These are phyloP conservation scores for Protomyces lactucae-debilis DNA, from an alignment of 1,139 yeast species.

Conservation along the genomic window DNA sequence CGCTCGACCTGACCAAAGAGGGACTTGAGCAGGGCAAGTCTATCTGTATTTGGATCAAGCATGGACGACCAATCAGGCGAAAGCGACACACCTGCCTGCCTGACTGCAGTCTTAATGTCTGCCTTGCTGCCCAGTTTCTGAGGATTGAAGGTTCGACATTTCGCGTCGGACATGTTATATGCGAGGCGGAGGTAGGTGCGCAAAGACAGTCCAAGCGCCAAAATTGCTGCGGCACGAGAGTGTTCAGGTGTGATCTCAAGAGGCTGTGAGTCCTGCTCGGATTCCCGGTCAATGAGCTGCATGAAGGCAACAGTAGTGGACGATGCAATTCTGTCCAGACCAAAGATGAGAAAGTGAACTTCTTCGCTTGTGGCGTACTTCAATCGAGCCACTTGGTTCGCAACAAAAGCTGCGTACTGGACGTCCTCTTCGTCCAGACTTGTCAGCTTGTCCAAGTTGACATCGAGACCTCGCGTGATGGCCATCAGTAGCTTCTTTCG, in stretches of 20 bases:
- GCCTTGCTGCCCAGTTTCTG: conserved; percentile 17
- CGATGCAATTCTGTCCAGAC: conserved; percentile 35
- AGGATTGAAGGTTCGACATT: conserved; percentile 28
- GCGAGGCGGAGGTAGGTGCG: conserved; percentile 19
- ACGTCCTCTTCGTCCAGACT: conserved; percentile 27
- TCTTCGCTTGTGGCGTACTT: conserved; percentile 47
- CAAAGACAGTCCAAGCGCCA: conserved; percentile 8
- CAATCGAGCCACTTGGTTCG: conserved; percentile 44
- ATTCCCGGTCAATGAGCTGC: conserved; percentile 31
- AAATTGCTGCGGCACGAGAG: conserved; percentile 17
- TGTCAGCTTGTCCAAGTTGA: conserved; percentile 35
- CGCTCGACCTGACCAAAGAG: neutral
- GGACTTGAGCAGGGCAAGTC: neutral
- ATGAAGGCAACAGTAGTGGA: conserved; percentile 45
- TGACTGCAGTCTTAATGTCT: conserved; percentile 19
- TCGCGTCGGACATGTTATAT: conserved; percentile 25
- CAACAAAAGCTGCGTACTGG: conserved; percentile 35
- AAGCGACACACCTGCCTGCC: conserved; percentile 1
- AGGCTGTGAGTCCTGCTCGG: neutral
- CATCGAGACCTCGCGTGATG: conserved; percentile 41
- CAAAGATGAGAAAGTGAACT: conserved; percentile 37
- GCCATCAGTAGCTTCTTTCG: conserved; percentile 47
- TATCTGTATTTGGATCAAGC: conserved; percentile 1
- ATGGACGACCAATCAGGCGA: conserved; percentile 5
- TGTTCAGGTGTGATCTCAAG: neutral